Conservation (phyloP, 352 stramenopile species). For the Globisporangium uncinulatum region DNA sequence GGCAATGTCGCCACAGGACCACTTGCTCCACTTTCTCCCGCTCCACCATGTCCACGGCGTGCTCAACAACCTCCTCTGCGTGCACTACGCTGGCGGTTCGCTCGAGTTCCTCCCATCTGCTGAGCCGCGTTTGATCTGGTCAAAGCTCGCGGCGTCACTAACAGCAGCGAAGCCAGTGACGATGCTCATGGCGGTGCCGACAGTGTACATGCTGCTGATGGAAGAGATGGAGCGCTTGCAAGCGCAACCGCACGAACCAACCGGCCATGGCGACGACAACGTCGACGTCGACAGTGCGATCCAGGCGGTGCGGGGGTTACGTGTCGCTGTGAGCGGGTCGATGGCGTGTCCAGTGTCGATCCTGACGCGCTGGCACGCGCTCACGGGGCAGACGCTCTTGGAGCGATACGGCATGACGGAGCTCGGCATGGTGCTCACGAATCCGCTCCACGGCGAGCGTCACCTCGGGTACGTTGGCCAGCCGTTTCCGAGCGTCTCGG, state of each 20-base stretch:
- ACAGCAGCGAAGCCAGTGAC: conserved; percentile 22
- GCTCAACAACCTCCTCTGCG: conserved; percentile 74
- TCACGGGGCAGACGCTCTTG: conserved; percentile 80
- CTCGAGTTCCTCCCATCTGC: conserved; percentile 76
- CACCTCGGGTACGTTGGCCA: conserved; percentile 81
- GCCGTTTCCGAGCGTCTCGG: conserved; percentile 76
- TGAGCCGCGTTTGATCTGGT: conserved; percentile 61
- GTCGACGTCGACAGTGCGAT: conserved; percentile 15
- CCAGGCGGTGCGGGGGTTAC: conserved; percentile 13
- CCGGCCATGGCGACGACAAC: neutral
- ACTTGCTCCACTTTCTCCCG: conserved; percentile 87
- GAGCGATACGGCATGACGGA: conserved; percentile 92
- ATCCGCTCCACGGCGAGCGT: conserved; percentile 64
- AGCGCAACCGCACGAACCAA: conserved; percentile 9
- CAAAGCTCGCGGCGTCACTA: conserved; percentile 18
- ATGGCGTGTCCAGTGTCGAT: conserved; percentile 84
- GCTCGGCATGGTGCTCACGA: conserved; percentile 89
- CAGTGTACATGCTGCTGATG: conserved; percentile 88
- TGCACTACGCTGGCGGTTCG: conserved; percentile 69
- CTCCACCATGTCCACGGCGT: conserved; percentile 90
- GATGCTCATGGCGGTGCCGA: conserved; percentile 90
- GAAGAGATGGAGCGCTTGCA: conserved; percentile 50
- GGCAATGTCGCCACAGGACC: conserved; percentile 70
- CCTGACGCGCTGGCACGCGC: conserved; percentile 66
- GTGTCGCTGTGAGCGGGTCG: conserved; percentile 75